phyloP scores from a whole-genome alignment of 306 rosid species.

The Heteromeles arbutifolia region DNA sequence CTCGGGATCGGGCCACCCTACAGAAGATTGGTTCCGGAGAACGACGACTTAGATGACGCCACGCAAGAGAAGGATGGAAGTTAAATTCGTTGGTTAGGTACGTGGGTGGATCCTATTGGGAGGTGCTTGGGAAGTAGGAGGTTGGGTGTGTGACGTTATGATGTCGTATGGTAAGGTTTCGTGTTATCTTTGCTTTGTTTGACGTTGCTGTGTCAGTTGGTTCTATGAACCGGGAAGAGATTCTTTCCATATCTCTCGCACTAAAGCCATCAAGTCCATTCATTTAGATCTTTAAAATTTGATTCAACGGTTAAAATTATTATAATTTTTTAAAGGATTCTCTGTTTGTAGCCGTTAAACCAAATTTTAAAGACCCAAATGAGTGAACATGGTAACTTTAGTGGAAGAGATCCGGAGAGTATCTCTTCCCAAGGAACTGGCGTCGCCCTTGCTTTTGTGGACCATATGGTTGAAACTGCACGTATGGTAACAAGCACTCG shows the following conservation, averaged over 20 bases:
- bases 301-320: too few relatives aligned
- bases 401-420: too few relatives aligned
- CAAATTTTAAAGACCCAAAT: rapidly evolving
- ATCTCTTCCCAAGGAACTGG: not conserved
- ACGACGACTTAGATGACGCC: not conserved
- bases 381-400: too few relatives aligned
- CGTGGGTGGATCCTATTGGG: not conserved
- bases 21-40: not conserved
- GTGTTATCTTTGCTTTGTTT: too few relatives aligned
- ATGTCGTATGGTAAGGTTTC: too few relatives aligned
- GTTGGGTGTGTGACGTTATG: not conserved
- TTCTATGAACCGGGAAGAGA: too few relatives aligned
- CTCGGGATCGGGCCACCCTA: not conserved
- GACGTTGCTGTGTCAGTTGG: too few relatives aligned
- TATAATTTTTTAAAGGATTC: too few relatives aligned
- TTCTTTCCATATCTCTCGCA: too few relatives aligned
- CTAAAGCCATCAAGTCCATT: too few relatives aligned
- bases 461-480: too few relatives aligned
- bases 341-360: rapidly evolving
- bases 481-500: not conserved
- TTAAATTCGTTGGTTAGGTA: not conserved
- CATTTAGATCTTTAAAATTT: rapidly evolving
- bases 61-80: not conserved
- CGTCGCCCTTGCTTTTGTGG: not conserved
- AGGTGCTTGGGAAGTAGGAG: not conserved